phyloP scores from a whole-genome alignment of 1,284 basidiomycete genomes.

The Athelia psychrophila region DNA sequence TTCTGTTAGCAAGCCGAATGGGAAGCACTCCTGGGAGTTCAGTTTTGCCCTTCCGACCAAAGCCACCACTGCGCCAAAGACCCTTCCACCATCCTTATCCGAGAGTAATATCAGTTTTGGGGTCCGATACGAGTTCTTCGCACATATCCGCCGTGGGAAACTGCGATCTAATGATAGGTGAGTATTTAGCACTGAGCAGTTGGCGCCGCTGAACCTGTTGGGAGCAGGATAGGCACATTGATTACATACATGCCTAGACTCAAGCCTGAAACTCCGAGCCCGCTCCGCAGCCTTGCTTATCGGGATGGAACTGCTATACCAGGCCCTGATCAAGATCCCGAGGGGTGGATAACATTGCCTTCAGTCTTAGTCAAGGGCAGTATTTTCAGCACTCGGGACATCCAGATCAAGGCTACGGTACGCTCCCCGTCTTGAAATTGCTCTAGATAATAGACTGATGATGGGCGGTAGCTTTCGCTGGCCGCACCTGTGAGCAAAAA shows the following conservation, averaged over 20 bases:
- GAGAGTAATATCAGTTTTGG: slow-evolving; percentile 42
- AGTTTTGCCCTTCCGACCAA: slow-evolving; percentile 35
- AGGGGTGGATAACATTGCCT: slow-evolving; percentile 42
- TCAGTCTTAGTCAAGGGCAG: slow-evolving; percentile 37
- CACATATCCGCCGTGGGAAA: slow-evolving; percentile 40
- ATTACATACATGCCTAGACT: slow-evolving; percentile 47
- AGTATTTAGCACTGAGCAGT: slow-evolving; percentile 1
- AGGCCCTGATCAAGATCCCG: slow-evolving; percentile 41
- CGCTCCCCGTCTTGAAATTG: slow-evolving; percentile 11
- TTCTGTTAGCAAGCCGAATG: slow-evolving; percentile 32
- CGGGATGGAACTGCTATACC: slow-evolving; percentile 38
- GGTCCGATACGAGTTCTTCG: slow-evolving; percentile 44
- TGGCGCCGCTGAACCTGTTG: neutral
- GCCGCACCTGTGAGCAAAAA: slow-evolving; percentile 37
- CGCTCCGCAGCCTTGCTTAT: slow-evolving; percentile 46
- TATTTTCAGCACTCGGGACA: slow-evolving; percentile 35
- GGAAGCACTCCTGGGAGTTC: slow-evolving; percentile 40
- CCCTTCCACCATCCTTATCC: slow-evolving; percentile 46
- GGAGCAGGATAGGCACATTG: slow-evolving; percentile 41
- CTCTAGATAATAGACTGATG: too few relatives aligned
- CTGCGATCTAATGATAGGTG: slow-evolving; percentile 41
- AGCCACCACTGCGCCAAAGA: slow-evolving; percentile 18
- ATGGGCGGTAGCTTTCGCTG: slow-evolving; percentile 35
- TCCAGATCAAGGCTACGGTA: slow-evolving; percentile 40
- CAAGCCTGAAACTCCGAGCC: slow-evolving; percentile 39